Evolutionary conservation across 768 basidiomycete species (phyloP).

Genomic region (Lactarius quietus): DNA sequence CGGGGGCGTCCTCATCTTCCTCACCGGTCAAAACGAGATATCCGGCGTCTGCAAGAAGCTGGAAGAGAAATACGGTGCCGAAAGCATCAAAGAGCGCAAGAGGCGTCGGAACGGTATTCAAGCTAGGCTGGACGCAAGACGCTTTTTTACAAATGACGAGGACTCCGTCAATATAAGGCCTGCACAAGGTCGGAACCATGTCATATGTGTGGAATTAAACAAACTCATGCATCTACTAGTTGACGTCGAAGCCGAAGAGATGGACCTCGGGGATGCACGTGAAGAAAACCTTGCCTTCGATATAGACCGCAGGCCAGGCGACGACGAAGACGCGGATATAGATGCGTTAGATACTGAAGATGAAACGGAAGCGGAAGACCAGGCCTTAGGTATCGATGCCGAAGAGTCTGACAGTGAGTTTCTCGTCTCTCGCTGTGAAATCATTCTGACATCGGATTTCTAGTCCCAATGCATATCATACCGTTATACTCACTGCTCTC

Average conservation of each 20-base stretch:
- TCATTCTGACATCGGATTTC: not conserved
- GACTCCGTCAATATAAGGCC: constrained; percentile 34
- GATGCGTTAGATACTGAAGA: constrained; percentile 76
- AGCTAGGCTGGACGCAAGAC: constrained; percentile 12
- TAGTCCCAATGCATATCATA: constrained; percentile 91
- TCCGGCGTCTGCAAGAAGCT: constrained; percentile 76
- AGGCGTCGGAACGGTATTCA: constrained; percentile 33
- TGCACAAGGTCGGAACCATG: constrained; percentile 43
- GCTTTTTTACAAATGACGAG: constrained; percentile 12
- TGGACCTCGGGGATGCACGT: constrained; percentile 56
- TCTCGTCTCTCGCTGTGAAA: constrained; percentile 5
- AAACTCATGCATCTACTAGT: constrained; percentile 37
- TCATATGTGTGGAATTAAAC: not conserved
- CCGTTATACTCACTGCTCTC: constrained; percentile 91
- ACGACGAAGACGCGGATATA: constrained; percentile 57
- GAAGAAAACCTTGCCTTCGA: constrained; percentile 61
- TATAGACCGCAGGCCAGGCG: constrained; percentile 47
- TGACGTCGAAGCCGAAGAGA: constrained; percentile 77
- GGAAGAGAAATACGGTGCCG: constrained; percentile 70
- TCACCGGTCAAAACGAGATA: constrained; percentile 97
- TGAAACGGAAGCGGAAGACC: constrained; percentile 47
- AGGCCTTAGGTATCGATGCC: constrained; percentile 55
- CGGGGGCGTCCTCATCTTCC: constrained; percentile 89
- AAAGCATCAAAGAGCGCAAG: constrained; percentile 54
- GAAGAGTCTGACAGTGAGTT: constrained; percentile 65